Evolutionary conservation across 345 rosid species (phyloP).

Genomic region (Hirschfeldia incana): DNA sequence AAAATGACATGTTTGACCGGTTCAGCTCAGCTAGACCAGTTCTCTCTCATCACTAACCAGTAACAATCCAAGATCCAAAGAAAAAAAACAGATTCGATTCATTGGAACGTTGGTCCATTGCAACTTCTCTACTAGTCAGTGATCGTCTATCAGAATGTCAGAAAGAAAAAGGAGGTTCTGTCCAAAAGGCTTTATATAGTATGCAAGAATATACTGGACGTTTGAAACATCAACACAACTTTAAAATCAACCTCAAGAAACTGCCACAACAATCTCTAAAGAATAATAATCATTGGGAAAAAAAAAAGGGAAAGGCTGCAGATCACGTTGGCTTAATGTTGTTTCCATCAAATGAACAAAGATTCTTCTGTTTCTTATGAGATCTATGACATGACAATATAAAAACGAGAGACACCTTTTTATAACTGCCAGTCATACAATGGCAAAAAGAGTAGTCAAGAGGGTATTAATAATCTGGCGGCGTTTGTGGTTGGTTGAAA

Average conservation of each 20-base stretch:
- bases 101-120: neutral
- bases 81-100: no score
- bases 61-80: neutral
- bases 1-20: neutral
- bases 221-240: neutral
- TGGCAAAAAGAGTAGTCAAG: no score
- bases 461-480: no score
- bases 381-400: slow-evolving; percentile 13
- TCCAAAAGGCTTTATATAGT: neutral
- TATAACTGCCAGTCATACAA: no score
- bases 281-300: no score
- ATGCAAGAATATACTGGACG: neutral
- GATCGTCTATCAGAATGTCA: neutral
- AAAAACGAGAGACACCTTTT: slow-evolving; percentile 13
- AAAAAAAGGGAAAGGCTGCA: no score
- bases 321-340: no score
- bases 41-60: neutral
- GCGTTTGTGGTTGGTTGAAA: no score
- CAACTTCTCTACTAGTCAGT: neutral
- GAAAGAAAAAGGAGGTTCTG: neutral
- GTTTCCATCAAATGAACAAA: neutral
- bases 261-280: neutral
- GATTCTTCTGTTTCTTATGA: slow-evolving; percentile 11
- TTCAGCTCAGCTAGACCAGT: neutral
- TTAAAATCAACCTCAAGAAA: slow-evolving; percentile 14